Conservation (phyloP, 768 basidiomycete species). For the Pleurotus sapidus region DNA sequence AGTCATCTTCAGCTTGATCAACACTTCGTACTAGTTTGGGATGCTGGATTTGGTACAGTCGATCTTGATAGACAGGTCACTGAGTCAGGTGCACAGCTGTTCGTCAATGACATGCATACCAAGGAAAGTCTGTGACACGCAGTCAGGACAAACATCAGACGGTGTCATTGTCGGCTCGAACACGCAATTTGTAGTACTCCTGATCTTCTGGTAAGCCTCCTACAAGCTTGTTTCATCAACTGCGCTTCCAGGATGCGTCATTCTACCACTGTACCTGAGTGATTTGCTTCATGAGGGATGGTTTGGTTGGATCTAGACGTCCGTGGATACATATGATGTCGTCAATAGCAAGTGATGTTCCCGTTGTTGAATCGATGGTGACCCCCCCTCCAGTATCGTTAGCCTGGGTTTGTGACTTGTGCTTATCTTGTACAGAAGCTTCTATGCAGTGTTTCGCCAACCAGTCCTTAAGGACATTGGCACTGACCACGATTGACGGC, state of each 20-base stretch:
- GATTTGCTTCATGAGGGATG: conserved; percentile 66
- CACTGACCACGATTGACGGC: conserved; percentile 61
- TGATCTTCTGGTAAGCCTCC: conserved; percentile 43
- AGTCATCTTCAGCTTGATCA: conserved; percentile 45
- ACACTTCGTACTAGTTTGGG: conserved; percentile 57
- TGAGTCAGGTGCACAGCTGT: not conserved
- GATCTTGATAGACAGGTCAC: conserved; percentile 40
- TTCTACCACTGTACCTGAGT: conserved; percentile 34
- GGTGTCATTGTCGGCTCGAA: conserved; percentile 48
- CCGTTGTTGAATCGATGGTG: not conserved
- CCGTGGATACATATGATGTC: conserved; percentile 66
- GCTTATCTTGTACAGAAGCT: conserved; percentile 12
- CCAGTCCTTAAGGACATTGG: conserved; percentile 17
- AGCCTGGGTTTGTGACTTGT: not conserved
- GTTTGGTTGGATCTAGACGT: conserved; percentile 56
- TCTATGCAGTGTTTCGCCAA: conserved; percentile 30
- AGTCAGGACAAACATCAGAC: conserved; percentile 56
- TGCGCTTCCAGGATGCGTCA: not conserved
- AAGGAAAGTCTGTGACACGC: conserved; percentile 53
- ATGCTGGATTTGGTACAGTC: conserved; percentile 67
- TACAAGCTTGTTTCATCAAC: conserved; percentile 18
- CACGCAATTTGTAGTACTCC: conserved; percentile 38
- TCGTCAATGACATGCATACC: conserved; percentile 35
- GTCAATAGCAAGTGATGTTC: conserved; percentile 26
- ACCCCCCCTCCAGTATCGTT: not conserved